Conservation (phyloP, 495 filamentous ascomycete species). For the Penicillium coffeae region DNA sequence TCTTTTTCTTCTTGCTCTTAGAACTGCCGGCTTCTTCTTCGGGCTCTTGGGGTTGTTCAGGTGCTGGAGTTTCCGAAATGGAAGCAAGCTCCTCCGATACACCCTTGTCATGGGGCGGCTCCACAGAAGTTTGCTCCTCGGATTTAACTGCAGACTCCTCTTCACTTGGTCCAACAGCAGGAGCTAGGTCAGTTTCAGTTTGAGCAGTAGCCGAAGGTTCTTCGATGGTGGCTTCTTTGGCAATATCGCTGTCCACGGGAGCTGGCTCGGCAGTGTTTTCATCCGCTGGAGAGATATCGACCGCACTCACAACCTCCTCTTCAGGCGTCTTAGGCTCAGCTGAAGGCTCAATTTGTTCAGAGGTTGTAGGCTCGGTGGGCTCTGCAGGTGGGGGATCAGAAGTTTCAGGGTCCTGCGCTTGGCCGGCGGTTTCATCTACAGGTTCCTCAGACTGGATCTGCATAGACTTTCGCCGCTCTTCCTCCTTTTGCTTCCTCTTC, state of each 20-base stretch:
- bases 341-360: background rate
- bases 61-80: too few species aligned
- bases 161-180: too few species aligned
- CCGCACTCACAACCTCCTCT: background rate
- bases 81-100: background rate
- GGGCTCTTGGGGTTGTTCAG: constrained; percentile 1
- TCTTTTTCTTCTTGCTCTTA: constrained; percentile 26
- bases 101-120: background rate
- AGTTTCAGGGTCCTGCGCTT: background rate
- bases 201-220: too few species aligned
- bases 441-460: background rate
- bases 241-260: too few species aligned
- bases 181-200: too few species aligned
- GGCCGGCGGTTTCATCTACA: background rate
- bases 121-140: background rate
- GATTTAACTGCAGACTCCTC: too few species aligned
- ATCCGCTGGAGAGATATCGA: too few species aligned
- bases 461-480: constrained; percentile 34
- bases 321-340: background rate
- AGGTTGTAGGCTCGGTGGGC: background rate
- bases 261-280: too few species aligned
- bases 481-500: constrained; percentile 17
- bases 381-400: background rate
- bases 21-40: background rate
- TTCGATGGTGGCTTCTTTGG: too few species aligned